Evolutionary conservation across 2,329 filamentous ascomycete species (phyloP), one percentile per base, ranked within the genome.

Genomic region (Cadophora luteo-olivacea): DNA sequence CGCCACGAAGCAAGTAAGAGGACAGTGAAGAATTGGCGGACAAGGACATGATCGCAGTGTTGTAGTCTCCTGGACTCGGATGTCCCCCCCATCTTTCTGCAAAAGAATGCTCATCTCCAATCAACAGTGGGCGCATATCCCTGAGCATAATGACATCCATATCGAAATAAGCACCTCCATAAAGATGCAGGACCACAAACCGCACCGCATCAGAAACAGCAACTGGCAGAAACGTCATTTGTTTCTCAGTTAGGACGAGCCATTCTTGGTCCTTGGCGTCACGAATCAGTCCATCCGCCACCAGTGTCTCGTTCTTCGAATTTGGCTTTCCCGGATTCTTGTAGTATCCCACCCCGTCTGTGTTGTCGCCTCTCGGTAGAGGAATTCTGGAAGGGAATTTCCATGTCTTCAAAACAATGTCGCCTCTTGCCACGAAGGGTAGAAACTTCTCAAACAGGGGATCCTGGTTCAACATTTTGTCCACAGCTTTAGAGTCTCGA

Each of bases 161-260:
- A 76, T 87, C 84, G 70, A 84, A 85, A 72, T 86, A 87, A 12
- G 82, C 82, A 1, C 84, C 84, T 32, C 84, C 84, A 69, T 86
- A 82, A 19, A 85, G 79, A 74, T 87, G 84, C 52, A 87, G 76
- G 25, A 86, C 83, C 11, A 87, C 82, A 70, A 87, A 87, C 61
- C 84, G 81, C 7, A 86, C 83, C 6, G 84, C 84, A 74, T 87
- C 84, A 0, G 84, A 86, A 45, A 86, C 84, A n/a, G 84, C 84
- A 9, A 86, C 84, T 0, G 84, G 84, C n/a, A 86, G 79, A 75
- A 86, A 86, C 1, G 84, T 86, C 83, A 86, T 86, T 73, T 86
- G 84, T 75, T 85, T 85, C 33, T 83, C 81, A 0, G 83, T 84
- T 61, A 87, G 78, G 12, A 84, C 82, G 11, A 86, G 78, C 84